Evolutionary conservation across 345 rosid genomes (phyloP), one percentile per base, ranked within the genome.

Genomic region (Orychophragmus violaceus): DNA sequence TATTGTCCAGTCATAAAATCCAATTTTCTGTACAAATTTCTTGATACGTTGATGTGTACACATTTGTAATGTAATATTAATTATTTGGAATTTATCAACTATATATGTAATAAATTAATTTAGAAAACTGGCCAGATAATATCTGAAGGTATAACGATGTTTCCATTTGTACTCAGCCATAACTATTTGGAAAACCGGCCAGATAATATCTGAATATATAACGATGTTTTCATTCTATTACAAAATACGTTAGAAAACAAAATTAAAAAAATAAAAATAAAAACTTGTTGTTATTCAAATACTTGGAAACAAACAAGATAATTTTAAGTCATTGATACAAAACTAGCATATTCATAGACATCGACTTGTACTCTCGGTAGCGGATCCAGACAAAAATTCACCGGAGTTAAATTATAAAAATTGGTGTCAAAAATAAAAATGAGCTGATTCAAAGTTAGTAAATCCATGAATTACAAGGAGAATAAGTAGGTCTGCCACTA

Each of bases 1-100:
- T 74, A 63, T 66, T 27, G 73, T 67, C 73, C 57, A 53, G 58
- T 74, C 68, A 45, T 6, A 67, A 46, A 74, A 53, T 60, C 59
- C 53, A 60, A 25, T 24, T 45, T n/a, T 66, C 57, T 58, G 63
- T 64, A 30, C 17, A 49, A 48, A 39, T 42, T 41, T 36, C 44
- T 59, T 8, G 23, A 73, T 51, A 41, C 30, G 22, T 59, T 65
- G 66, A 58, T 72, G 72, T 24, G 28, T 39, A 58, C 71, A 49
- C 70, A 56, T 56, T 39, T 45, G 53, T 49, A 36, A 49, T 72
- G 57, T 54, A 7, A 5, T 49, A 58, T 59, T 64, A 33, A 39
- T 51, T 73, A 13, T 50, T n/a, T 65, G 67, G 30, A 52, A 59
- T 25, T 54, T 54, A 42, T 55, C 50, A 62, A 54, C n/a, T 17